phyloP scores from a whole-genome alignment of 2,329 filamentous ascomycete species.

The Alternaria angustiovoidea region DNA sequence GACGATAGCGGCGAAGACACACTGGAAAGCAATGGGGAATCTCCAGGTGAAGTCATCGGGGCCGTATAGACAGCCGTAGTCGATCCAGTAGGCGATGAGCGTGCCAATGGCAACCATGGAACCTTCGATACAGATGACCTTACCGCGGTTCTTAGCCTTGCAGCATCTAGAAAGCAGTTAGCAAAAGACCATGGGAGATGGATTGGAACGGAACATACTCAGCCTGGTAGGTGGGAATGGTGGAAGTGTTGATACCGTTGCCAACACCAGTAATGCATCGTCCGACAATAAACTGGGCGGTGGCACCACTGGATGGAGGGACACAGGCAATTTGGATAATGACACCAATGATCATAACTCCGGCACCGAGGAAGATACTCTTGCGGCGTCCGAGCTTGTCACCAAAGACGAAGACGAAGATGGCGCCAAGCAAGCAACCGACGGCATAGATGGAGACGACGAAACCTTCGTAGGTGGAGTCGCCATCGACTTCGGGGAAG shows the following conservation, averaged over 20 bases:
- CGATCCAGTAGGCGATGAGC: slow-evolving; percentile 61
- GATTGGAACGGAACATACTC: slow-evolving; percentile 45
- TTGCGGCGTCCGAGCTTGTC: slow-evolving; percentile 54
- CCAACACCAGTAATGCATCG: slow-evolving; percentile 62
- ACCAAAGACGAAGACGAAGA: slow-evolving; percentile 49
- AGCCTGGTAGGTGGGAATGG: slow-evolving; percentile 62
- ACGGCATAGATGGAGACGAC: slow-evolving; percentile 62
- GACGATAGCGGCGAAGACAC: slow-evolving; percentile 54
- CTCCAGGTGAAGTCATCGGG: slow-evolving; percentile 53
- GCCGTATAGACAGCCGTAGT: slow-evolving; percentile 53
- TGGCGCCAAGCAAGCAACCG: slow-evolving; percentile 55
- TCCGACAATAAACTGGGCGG: slow-evolving; percentile 61
- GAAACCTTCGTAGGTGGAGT: slow-evolving; percentile 54
- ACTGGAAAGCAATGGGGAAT: slow-evolving; percentile 62
- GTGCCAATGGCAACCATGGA: slow-evolving; percentile 60
- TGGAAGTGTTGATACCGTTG: slow-evolving; percentile 64
- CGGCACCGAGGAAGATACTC: slow-evolving; percentile 53
- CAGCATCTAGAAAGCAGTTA: slow-evolving; percentile 42
- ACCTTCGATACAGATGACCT: slow-evolving; percentile 66
- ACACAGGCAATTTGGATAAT: slow-evolving; percentile 49
- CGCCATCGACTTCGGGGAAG: slow-evolving; percentile 49
- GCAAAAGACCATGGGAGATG: background rate
- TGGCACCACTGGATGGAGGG: slow-evolving; percentile 37
- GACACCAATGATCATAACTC: slow-evolving; percentile 54
- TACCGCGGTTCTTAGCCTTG: slow-evolving; percentile 64